phyloP scores from a whole-genome alignment of 1,139 yeast species.

The Debaryomycetaceae sp. region DNA sequence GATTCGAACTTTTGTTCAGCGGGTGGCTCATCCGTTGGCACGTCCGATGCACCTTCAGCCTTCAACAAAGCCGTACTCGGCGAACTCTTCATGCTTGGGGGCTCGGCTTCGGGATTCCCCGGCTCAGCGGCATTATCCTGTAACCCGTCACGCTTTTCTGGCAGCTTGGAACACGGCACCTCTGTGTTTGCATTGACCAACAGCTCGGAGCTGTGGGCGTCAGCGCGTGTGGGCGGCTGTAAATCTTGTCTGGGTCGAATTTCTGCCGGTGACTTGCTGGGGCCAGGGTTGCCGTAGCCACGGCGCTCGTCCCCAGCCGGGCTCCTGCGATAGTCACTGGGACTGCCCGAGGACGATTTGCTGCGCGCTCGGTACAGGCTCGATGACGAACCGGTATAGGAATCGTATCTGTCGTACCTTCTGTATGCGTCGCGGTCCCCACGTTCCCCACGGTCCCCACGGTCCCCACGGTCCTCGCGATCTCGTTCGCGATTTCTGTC shows the following conservation, averaged over 20 bases:
- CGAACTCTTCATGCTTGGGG: too few species aligned
- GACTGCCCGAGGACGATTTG: slow-evolving; percentile 5
- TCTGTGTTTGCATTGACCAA: too few species aligned
- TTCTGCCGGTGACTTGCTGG: too few species aligned
- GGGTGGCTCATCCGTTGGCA: not conserved
- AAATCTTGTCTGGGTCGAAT: too few species aligned
- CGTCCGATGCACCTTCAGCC: not conserved
- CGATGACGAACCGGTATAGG: slow-evolving; percentile 2
- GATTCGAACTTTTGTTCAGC: not conserved
- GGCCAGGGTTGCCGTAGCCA: slow-evolving; percentile 1
- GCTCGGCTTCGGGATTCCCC: too few species aligned
- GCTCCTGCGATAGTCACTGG: slow-evolving; percentile 10
- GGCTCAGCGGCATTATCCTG: too few species aligned
- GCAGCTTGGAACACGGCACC: too few species aligned
- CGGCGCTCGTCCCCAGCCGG: slow-evolving; percentile 8
- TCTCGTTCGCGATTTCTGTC: slow-evolving; percentile 11
- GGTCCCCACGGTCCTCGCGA: slow-evolving; percentile 1
- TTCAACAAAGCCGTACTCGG: not conserved
- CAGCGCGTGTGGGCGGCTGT: not conserved
- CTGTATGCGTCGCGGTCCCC: slow-evolving; percentile 1
- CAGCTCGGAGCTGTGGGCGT: too few species aligned
- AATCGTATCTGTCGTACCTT: slow-evolving; percentile 5
- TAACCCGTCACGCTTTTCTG: too few species aligned
- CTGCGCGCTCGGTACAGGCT: not conserved
- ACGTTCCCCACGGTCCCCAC: slow-evolving; percentile 2